Evolutionary conservation across 2,329 filamentous ascomycete genomes (phyloP).

Genomic region (Cercospora sp.): DNA sequence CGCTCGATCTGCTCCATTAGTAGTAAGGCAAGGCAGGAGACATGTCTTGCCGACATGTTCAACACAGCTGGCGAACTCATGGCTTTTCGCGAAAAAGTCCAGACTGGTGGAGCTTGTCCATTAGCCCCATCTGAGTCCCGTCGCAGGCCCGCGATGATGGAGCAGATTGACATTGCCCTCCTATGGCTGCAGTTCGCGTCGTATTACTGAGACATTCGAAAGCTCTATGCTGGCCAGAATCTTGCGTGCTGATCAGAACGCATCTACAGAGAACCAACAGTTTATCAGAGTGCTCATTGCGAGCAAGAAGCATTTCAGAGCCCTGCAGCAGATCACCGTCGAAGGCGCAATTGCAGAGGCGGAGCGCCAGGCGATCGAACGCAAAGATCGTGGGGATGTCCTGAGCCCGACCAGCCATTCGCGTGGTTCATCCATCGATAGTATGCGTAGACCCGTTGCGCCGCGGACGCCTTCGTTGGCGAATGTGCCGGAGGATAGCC

Average conservation of each 20-base stretch:
- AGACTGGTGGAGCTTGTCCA: no score
- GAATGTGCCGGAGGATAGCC: slow-evolving; percentile 62
- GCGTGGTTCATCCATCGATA: slow-evolving; percentile 65
- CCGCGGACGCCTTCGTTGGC: slow-evolving; percentile 59
- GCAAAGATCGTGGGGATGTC: slow-evolving; percentile 52
- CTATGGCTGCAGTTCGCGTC: no score
- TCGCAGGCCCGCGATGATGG: no score
- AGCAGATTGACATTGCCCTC: no score
- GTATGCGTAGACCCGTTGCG: slow-evolving; percentile 62
- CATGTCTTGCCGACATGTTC: not conserved
- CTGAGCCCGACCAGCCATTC: slow-evolving; percentile 38
- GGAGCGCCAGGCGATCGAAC: slow-evolving; percentile 70
- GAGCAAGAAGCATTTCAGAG: slow-evolving; percentile 80
- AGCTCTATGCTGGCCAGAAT: no score
- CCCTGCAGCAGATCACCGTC: slow-evolving; percentile 80
- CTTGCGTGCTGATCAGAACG: slow-evolving; percentile 18
- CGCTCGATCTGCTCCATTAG: not conserved
- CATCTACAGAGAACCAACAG: slow-evolving; percentile 68
- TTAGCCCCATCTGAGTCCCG: no score
- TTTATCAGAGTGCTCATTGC: slow-evolving; percentile 77
- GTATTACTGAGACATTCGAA: no score
- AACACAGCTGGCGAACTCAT: not conserved
- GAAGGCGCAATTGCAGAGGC: slow-evolving; percentile 92
- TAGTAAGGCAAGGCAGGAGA: not conserved
- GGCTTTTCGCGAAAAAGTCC: no score